These are phyloP conservation scores for Phytophthora brassicae DNA, from an alignment of 352 stramenopile genomes.

Conservation along the genomic window DNA sequence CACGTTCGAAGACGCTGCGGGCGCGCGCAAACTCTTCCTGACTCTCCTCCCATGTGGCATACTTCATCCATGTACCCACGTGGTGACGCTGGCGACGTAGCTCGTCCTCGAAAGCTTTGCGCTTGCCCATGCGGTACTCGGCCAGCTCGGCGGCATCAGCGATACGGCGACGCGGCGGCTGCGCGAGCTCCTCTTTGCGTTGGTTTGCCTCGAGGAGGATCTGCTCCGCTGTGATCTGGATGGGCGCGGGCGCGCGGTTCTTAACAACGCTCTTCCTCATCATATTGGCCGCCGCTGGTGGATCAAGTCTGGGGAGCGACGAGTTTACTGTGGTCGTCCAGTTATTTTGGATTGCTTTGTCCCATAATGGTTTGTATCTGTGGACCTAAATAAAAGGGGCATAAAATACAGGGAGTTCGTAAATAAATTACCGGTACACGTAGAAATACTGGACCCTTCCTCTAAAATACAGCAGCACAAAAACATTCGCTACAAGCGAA, in stretches of 20 bases:
- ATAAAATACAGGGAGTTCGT: too few relatives aligned
- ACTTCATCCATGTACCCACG: constrained; percentile 98
- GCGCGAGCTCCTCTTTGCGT: constrained; percentile 77
- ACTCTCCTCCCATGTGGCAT: constrained; percentile 98
- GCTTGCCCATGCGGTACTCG: constrained; percentile 92
- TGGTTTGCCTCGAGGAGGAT: constrained; percentile 95
- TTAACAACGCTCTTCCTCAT: constrained; percentile 93
- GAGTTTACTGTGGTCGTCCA: too few relatives aligned
- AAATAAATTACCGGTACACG: too few relatives aligned
- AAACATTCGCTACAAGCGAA: too few relatives aligned
- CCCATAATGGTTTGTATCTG: too few relatives aligned
- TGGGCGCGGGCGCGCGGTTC: constrained; percentile 97
- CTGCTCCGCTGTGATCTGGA: constrained; percentile 99
- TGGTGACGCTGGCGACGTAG: constrained; percentile 95
- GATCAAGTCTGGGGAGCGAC: too few relatives aligned
- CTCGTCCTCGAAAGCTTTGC: constrained; percentile 94
- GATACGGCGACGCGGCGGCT: constrained; percentile 80
- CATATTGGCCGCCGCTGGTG: too few relatives aligned
- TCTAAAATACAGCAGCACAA: too few relatives aligned
- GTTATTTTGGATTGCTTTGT: too few relatives aligned
- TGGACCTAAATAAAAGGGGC: too few relatives aligned
- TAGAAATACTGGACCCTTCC: too few relatives aligned
- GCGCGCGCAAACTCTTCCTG: constrained; percentile 98
- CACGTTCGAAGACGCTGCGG: constrained; percentile 96
- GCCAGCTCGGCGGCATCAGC: constrained; percentile 91